phyloP scores from a whole-genome alignment of 371 early-diverging fungal species.

The Apophysomyces variabilis region DNA sequence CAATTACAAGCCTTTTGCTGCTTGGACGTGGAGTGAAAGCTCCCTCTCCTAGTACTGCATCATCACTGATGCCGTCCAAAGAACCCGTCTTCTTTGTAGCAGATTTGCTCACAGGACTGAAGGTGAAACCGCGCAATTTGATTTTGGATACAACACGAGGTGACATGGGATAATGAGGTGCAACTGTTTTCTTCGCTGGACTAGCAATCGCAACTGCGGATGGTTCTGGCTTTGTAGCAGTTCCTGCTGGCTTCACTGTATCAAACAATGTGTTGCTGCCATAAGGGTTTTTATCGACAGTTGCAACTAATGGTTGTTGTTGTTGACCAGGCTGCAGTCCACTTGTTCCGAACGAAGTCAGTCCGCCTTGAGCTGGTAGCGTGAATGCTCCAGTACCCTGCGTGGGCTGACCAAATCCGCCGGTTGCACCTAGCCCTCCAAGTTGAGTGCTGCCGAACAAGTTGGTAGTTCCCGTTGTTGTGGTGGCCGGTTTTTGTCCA shows the following conservation, averaged over 20 bases:
- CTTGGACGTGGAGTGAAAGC: constrained; percentile 75
- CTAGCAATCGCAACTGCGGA: constrained; percentile 52
- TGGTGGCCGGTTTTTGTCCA: constrained; percentile 43
- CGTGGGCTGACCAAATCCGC: constrained; percentile 31
- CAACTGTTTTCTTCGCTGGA: constrained; percentile 51
- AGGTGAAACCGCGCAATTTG: constrained; percentile 69
- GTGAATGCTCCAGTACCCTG: constrained; percentile 34
- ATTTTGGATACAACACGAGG: constrained; percentile 72
- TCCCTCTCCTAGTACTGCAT: constrained; percentile 68
- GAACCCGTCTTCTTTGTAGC: constrained; percentile 31
- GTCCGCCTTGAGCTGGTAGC: constrained; percentile 48
- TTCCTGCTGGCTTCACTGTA: constrained; percentile 25
- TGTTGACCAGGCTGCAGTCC: constrained; percentile 42
- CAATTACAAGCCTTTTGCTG: constrained; percentile 72
- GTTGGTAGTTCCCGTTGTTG: constrained; percentile 23
- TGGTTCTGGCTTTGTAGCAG: constrained; percentile 30
- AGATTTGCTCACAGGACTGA: constrained; percentile 33
- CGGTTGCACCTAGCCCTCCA: constrained; percentile 19
- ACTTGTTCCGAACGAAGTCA: constrained; percentile 48
- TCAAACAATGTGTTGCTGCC: constrained; percentile 84
- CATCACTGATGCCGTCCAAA: constrained; percentile 65
- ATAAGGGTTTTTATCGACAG: constrained; percentile 84
- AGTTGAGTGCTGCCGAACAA: constrained; percentile 32
- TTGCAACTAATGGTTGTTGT: constrained; percentile 65
- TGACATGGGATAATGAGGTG: constrained; percentile 64